Evolutionary conservation across 306 rosid species (phyloP), one percentile per base, ranked within the genome.

Genomic region (Cucumis hystrix): DNA sequence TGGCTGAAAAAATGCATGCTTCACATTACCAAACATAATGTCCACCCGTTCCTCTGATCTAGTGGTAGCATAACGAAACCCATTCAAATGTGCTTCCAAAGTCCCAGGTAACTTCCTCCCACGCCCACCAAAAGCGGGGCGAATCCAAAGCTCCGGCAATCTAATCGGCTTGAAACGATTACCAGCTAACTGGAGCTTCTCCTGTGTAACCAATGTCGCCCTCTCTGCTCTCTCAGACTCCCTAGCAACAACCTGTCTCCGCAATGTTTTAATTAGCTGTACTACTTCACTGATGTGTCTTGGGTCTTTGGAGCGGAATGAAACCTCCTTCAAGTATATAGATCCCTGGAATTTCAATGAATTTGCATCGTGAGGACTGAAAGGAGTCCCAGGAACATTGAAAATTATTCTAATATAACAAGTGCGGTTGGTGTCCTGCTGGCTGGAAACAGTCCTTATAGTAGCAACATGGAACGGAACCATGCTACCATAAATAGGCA

Each of bases 141-240:
- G 96, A 62, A 94, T 94, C 94, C 95, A 94, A 58, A 94, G 96
- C 76, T 94, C 97, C 76, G 90, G 43, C 77, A 94, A 85, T 33
- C 96, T 83, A 69, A 94, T 84, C 0, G 98, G 98, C 90, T 94
- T 94, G 73, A 89, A 91, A 79, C 89, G 92, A 82, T 89, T 89
- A 83, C 93, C 93, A 8, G 98, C 91, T 73, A 92, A 81, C 83
- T 92, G 98, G 68, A 94, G 89, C 83, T 84, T 94, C 88, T 94
- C 98, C 87, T 94, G 97, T 30, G 97, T 90, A 79, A 94, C 97
- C 83, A 94, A 83, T 12, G 98, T 94, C 40, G 98, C 98, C 84
- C 96, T 87, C 85, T 94, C 97, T 79, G 98, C 98, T 84, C 91
- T 89, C 88, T 91, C 96, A n/a, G 94, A 91, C 83, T 94, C 98